Evolutionary conservation across 495 filamentous ascomycete genomes (phyloP).

Genomic region (Copromyces sp.): DNA sequence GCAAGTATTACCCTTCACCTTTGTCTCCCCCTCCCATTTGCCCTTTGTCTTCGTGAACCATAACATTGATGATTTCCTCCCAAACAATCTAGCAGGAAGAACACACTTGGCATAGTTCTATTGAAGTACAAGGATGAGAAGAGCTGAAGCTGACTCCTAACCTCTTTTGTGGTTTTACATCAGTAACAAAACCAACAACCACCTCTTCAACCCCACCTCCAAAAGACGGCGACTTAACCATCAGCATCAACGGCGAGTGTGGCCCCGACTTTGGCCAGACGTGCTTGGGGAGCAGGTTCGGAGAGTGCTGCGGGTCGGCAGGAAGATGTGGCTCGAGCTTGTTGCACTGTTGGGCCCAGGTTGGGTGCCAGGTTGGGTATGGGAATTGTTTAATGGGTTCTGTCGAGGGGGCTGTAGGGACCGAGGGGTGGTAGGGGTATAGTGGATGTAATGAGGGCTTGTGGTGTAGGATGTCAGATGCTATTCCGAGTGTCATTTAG

Average conservation of each 20-base stretch:
- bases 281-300: constrained; percentile 25
- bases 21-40: neutral
- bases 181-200: neutral
- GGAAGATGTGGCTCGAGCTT: constrained; percentile 20
- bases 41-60: neutral
- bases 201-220: neutral
- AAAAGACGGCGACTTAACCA: neutral
- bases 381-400: constrained; percentile 12
- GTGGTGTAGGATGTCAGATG: neutral
- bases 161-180: neutral
- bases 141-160: neutral
- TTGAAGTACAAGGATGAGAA: neutral
- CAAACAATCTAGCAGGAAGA: neutral
- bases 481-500: neutral
- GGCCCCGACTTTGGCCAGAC: constrained; percentile 19
- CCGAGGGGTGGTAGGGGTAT: neutral
- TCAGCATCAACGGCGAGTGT: constrained; percentile 15
- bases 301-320: constrained; percentile 27
- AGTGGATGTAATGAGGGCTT: neutral
- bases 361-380: constrained; percentile 21
- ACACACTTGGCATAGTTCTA: neutral
- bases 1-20: neutral
- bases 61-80: neutral
- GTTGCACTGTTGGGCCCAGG: constrained; percentile 13
- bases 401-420: neutral